Evolutionary conservation across 768 basidiomycete genomes (phyloP), one percentile per base, ranked within the genome.

Genomic region (Boletus subparvulus): DNA sequence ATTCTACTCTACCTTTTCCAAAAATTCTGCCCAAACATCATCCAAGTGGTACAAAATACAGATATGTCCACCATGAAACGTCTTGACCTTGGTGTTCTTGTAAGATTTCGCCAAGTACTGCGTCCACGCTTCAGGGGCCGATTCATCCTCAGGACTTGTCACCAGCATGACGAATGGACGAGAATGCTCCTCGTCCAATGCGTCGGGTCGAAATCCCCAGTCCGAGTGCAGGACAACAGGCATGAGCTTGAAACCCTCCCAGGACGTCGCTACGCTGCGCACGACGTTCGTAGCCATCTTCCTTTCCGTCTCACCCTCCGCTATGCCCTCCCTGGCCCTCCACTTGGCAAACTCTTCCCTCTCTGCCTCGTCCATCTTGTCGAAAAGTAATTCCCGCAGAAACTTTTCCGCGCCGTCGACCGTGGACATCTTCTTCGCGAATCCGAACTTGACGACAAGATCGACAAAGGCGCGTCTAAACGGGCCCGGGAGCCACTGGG

Each of bases 201-300:
- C 60, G 37, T 72, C 67, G 4, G 79, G 78, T 14, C 59, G 60
- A 59, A 78, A 82, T 7, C 76, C 82, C 82, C 83, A 85, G 52
- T 79, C 79, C 16, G 78, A 75, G 45, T 83, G 79, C 49, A 80
- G 67, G 30, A 81, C 65, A 32, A 68, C 60, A 8, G 76, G 52
- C 50, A 75, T 61, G 45, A 78, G 77, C 55, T 77, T 69, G 61
- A 83, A 82, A 1, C 84, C 85, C 42, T 73, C 77, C 82, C 82
- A 83, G 46, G 80, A 72, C 33, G 66, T 75, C 19, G 74, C 70
- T 9, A 83, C 78, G 62, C 83, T 85, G 54, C 75, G 73, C 46
- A 75, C 64, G 54, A 77, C 68, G 53, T 77, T 80, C 54, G 64
- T 59, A 3, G 78, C 80, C 54, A 80, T 68, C 51, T 67, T 63